These are phyloP conservation scores for Gastrolobium bilobum DNA, from an alignment of 306 rosid genomes.

Conservation along the genomic window DNA sequence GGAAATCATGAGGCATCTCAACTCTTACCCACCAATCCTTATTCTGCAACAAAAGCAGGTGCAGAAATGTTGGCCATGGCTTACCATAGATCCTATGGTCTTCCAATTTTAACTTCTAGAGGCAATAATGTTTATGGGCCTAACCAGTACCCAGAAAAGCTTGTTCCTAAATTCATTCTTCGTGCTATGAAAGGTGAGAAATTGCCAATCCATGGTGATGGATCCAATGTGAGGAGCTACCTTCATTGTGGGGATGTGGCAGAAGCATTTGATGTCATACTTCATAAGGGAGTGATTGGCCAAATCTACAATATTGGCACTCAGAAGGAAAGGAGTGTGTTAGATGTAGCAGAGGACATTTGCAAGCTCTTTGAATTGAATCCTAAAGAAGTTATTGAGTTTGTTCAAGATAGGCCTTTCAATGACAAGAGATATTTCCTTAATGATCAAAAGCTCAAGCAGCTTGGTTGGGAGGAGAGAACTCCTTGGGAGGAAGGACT, in stretches of 20 bases:
- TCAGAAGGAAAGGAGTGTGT: conserved; percentile 69
- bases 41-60: conserved; percentile 85
- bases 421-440: conserved; percentile 81
- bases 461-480: conserved; percentile 75
- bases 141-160: conserved; percentile 79
- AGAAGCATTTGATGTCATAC: conserved; percentile 85
- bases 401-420: conserved; percentile 83
- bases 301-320: conserved; percentile 78
- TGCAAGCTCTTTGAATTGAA: conserved; percentile 62
- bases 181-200: conserved; percentile 78
- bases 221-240: conserved; percentile 83
- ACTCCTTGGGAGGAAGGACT: conserved; percentile 76
- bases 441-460: conserved; percentile 78
- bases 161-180: conserved; percentile 73
- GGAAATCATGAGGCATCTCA: conserved; percentile 79
- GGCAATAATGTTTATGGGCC: conserved; percentile 84
- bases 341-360: conserved; percentile 68
- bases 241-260: conserved; percentile 71
- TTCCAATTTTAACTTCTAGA: conserved; percentile 72
- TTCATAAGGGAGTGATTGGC: conserved; percentile 76
- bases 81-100: conserved; percentile 69
- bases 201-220: conserved; percentile 78
- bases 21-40: conserved; percentile 80
- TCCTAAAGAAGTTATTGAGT: conserved; percentile 60
- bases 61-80: conserved; percentile 90